Base-by-base conservation (phyloP, 192 early-diverging fungal genomes). In the Gigaspora rosea region DNA sequence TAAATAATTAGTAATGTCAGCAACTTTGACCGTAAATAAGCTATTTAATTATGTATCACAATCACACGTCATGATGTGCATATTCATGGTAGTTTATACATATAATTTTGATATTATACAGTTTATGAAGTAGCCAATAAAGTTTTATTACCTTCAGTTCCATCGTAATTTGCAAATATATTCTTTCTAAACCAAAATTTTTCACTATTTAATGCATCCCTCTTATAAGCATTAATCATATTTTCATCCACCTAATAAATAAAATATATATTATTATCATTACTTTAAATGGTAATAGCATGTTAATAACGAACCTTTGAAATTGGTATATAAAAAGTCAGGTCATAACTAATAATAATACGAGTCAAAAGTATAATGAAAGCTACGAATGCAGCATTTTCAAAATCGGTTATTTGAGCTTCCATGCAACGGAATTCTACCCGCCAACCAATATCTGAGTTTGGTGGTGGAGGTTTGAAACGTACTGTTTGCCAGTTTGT, bases 401-500 rank as follows among this genome's bases (percentile, higher is more conserved):
- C 97, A 82, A 94, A 95, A 71, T 99, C 97, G 0, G 95, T 97
- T 22, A 98, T 78, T 83, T 99, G 97, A 71, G 97, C 89, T 81
- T 99, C 97, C 90, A 97, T 94, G 49, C 94, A 92, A 47, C 97
- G 88, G 85, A 99, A 27, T 27, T 27, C 27, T 27, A 27, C 27
- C 27, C 27, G 27, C 27, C 27, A 27, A 27, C 27, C 27, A 27
- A 27, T 27, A 27, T 27, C 27, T 27, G 27, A 27, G 27, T 27
- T 27, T 27, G 27, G 27, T 27, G 97, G 93, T 16, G 97, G 97
- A 48, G 95, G 95, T 86, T 99, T 99, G 87, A 99, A 99, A 11
- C 97, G 91, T 90, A 97, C 93, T 16, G 95, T 96, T 85, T 99
- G 97, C 97, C 97, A 99, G 83, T 99, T 99, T 58, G 97, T 99